A percentile compares a stretch with the other conserved stretches of the same genome.
Evolutionary conservation across 2,329 filamentous ascomycete genomes (phyloP).

Genomic region (Fusarium algeriense): DNA sequence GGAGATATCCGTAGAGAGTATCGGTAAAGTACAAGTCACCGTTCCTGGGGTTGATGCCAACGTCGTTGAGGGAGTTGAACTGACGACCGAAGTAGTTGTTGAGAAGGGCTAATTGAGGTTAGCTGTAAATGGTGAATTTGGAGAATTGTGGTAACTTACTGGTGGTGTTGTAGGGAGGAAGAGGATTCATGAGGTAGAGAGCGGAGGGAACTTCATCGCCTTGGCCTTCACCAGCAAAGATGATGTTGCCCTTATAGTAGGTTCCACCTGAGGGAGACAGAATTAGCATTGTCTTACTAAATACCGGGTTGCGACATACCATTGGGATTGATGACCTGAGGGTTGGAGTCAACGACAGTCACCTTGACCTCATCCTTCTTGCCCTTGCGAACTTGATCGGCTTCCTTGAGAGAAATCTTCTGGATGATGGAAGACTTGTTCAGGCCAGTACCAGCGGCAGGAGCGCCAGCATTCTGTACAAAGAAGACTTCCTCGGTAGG

Average conservation of each 20-base stretch:
- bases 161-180: conserved; percentile 63
- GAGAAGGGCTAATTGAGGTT: conserved; percentile 56
- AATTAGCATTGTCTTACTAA: neutral
- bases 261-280: conserved; percentile 55
- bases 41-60: conserved; percentile 64
- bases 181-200: conserved; percentile 43
- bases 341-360: conserved; percentile 57
- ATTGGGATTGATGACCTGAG: conserved; percentile 63
- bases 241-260: conserved; percentile 62
- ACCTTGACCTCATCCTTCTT: conserved; percentile 55
- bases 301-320: conserved; percentile 42
- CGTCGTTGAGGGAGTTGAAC: conserved; percentile 72
- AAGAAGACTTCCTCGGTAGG: conserved; percentile 66
- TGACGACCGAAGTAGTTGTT: conserved; percentile 70
- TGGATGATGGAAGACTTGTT: conserved; percentile 63
- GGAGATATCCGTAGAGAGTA: conserved; percentile 69
- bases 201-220: conserved; percentile 52
- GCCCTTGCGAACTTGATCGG: conserved; percentile 47
- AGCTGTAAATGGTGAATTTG: neutral
- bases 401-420: conserved; percentile 62
- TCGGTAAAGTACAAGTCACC: conserved; percentile 73
- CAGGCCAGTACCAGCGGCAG: conserved; percentile 61
- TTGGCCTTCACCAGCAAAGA: conserved; percentile 64
- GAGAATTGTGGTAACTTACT: conserved; percentile 45
- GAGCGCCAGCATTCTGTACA: conserved; percentile 63